Conservation (phyloP, 257 asterid genomes). For the Scutellaria baicalensis region DNA sequence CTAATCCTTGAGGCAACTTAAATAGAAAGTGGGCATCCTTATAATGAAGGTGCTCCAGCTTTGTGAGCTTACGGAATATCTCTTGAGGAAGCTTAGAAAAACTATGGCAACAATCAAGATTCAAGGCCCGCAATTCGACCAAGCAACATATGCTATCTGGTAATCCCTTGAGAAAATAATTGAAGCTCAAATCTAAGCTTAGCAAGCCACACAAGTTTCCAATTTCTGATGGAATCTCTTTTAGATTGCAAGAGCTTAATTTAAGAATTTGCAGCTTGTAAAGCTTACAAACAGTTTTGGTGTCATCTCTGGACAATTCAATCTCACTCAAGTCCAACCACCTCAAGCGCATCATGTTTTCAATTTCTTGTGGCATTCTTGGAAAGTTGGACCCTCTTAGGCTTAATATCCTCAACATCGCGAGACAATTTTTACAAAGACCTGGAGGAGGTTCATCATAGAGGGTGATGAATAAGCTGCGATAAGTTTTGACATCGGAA, state of each 20-base stretch:
- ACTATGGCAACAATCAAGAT: not conserved
- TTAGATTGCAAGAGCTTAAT: not conserved
- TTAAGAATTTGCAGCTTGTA: not conserved
- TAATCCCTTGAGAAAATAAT: not conserved
- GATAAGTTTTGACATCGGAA: not conserved
- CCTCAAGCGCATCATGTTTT: not conserved
- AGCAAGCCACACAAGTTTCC: not conserved
- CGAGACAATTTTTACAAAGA: too few relatives aligned
- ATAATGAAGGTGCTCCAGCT: conserved; percentile 2
- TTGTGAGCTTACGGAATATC: not conserved
- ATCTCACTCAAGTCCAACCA: not conserved
- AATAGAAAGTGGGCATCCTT: not conserved
- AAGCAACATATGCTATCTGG: not conserved
- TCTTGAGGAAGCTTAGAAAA: not conserved
- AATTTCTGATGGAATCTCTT: not conserved
- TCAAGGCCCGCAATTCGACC: not conserved
- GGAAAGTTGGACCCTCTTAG: too few relatives aligned
- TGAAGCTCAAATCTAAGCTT: not conserved
- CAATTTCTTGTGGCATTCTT: not conserved
- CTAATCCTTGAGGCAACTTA: not conserved
- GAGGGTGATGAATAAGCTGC: not conserved
- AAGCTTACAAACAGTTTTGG: not conserved
- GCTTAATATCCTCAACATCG: too few relatives aligned
- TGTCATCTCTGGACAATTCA: not conserved
- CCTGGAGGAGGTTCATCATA: too few relatives aligned